Evolutionary conservation across 1,284 basidiomycete species (phyloP).

Genomic region (Meira nashicola): DNA sequence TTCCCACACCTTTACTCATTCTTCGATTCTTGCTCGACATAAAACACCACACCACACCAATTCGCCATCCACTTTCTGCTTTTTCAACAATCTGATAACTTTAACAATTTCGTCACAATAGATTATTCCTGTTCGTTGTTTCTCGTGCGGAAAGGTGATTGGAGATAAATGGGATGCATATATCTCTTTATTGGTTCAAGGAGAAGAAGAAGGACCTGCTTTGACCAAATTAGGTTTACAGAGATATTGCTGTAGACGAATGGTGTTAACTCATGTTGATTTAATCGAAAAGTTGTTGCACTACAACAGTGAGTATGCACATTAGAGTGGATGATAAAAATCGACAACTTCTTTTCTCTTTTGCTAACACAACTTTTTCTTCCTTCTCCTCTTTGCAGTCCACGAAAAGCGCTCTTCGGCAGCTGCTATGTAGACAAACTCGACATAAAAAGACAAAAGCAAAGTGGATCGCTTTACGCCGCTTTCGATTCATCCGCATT

Average conservation of each 20-base stretch:
- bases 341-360: neutral
- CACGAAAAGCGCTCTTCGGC: conserved; percentile 10
- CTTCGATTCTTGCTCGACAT: too few relatives aligned
- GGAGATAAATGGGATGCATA: conserved; percentile 53
- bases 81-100: too few relatives aligned
- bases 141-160: conserved; percentile 52
- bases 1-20: too few relatives aligned
- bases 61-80: too few relatives aligned
- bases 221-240: conserved; percentile 85
- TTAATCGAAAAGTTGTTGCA: conserved; percentile 91
- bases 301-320: conserved; percentile 70
- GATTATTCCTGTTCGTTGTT: conserved; percentile 52
- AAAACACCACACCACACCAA: too few relatives aligned
- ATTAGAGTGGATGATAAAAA: neutral
- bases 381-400: conserved; percentile 1
- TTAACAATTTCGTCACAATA: too few relatives aligned
- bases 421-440: neutral
- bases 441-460: too few relatives aligned
- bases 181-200: conserved; percentile 45
- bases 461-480: too few relatives aligned
- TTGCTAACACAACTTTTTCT: neutral
- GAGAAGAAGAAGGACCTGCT: conserved; percentile 67
- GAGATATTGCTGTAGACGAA: conserved; percentile 91
- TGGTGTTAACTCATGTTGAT: conserved; percentile 97
- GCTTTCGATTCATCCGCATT: too few relatives aligned